Conservation (phyloP, 1,139 yeast genomes). For the Nakaseomyces bracarensis region DNA sequence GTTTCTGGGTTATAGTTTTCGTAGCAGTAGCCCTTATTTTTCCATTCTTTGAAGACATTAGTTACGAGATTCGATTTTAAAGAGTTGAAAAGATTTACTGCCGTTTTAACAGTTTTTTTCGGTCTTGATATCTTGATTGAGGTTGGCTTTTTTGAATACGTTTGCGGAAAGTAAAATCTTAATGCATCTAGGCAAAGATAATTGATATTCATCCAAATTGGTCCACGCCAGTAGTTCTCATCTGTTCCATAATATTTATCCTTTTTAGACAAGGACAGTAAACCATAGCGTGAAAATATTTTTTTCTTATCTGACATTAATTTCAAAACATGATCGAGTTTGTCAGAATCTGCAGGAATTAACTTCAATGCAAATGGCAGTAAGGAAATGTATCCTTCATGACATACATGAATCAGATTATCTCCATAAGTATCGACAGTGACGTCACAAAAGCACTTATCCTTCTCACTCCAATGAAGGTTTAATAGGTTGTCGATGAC, state of each 20-base stretch:
- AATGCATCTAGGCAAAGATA: constrained; percentile 70
- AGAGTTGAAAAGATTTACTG: constrained; percentile 43
- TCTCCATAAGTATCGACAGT: constrained; percentile 58
- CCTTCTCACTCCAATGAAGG: constrained; percentile 70
- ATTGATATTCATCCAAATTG: constrained; percentile 89
- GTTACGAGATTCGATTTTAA: constrained; percentile 60
- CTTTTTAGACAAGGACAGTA: constrained; percentile 68
- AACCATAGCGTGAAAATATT: constrained; percentile 72
- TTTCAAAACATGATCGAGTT: constrained; percentile 45
- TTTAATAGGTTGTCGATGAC: constrained; percentile 57
- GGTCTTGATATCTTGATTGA: constrained; percentile 18
- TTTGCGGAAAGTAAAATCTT: constrained; percentile 41
- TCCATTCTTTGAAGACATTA: constrained; percentile 64
- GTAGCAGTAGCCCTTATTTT: constrained; percentile 74
- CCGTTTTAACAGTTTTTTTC: constrained; percentile 23
- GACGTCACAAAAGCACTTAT: constrained; percentile 73
- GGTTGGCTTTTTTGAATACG: neutral
- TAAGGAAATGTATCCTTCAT: constrained; percentile 78
- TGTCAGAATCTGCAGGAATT: constrained; percentile 47
- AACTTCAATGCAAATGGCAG: constrained; percentile 78
- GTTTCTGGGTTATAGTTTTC: constrained; percentile 78
- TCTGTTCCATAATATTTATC: constrained; percentile 63
- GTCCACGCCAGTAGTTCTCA: constrained; percentile 95
- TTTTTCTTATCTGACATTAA: constrained; percentile 60
- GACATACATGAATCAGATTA: constrained; percentile 51